These are phyloP conservation scores for Amanita brunnescens DNA, from an alignment of 768 basidiomycete genomes.

Conservation along the genomic window DNA sequence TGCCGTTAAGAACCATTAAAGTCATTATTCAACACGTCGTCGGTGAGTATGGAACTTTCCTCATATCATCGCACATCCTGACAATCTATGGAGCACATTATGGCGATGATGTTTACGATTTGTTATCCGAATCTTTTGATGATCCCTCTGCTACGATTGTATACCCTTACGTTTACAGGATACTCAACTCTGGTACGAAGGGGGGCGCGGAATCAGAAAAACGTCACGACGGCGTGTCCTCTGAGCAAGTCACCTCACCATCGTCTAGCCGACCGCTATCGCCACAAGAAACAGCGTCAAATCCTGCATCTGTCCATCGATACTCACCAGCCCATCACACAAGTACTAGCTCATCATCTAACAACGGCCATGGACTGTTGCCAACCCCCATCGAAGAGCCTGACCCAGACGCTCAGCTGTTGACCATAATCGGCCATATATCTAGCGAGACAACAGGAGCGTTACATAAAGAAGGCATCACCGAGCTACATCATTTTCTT, in stretches of 20 bases:
- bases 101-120: constrained; percentile 84
- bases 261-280: constrained; percentile 65
- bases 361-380: constrained; percentile 42
- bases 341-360: constrained; percentile 61
- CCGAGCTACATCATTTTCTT: constrained; percentile 88
- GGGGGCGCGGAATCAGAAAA: constrained; percentile 29
- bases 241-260: constrained; percentile 40
- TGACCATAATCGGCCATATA: constrained; percentile 78
- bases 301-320: constrained; percentile 28
- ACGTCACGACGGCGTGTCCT: constrained; percentile 23
- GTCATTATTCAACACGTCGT: constrained; percentile 97
- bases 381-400: constrained; percentile 64
- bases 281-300: constrained; percentile 52
- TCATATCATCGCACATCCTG: neutral
- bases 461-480: constrained; percentile 89
- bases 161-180: constrained; percentile 90
- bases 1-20: constrained; percentile 97
- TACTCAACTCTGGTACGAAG: constrained; percentile 62
- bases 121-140: constrained; percentile 85
- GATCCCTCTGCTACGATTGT: constrained; percentile 97
- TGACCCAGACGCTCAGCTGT: constrained; percentile 78
- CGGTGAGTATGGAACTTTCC: constrained; percentile 46
- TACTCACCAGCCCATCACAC: constrained; percentile 57
- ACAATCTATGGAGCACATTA: constrained; percentile 51
- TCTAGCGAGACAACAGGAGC: constrained; percentile 85